Evolutionary conservation across 2,329 filamentous ascomycete genomes (phyloP).

Genomic region (Davidsoniella virescens): DNA sequence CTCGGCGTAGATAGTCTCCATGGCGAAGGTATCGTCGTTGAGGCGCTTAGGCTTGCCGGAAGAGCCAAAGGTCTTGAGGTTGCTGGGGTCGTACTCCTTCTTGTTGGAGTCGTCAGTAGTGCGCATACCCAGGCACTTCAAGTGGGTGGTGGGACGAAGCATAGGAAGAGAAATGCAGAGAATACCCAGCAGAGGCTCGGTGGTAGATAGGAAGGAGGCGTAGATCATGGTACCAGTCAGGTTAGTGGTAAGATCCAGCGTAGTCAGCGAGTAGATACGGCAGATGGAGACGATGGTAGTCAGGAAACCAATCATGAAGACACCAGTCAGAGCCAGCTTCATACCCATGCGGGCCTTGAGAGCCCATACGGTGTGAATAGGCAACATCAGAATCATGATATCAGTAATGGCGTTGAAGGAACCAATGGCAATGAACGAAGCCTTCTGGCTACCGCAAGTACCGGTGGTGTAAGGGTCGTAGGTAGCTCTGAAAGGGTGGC

Average conservation of each 20-base stretch:
- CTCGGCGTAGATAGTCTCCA: conserved; percentile 11
- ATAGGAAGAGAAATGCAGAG: conserved; percentile 16
- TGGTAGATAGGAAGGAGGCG: conserved; percentile 16
- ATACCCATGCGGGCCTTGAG: conserved; percentile 20
- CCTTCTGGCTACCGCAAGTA: conserved; percentile 22
- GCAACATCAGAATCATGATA: conserved; percentile 23
- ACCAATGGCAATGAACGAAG: conserved; percentile 24
- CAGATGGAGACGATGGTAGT: conserved; percentile 16
- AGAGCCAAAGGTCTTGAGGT: conserved; percentile 10
- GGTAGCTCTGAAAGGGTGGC: conserved; percentile 16
- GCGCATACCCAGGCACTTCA: conserved; percentile 8
- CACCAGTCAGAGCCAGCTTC: conserved; percentile 18
- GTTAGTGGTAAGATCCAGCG: conserved; percentile 16
- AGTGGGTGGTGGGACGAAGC: conserved; percentile 14
- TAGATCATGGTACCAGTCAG: conserved; percentile 16
- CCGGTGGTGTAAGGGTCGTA: conserved; percentile 18
- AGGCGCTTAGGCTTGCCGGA: conserved; percentile 8
- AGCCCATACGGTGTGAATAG: conserved; percentile 22
- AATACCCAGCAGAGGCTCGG: conserved; percentile 16
- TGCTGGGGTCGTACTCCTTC: not conserved
- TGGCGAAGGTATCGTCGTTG: conserved; percentile 7
- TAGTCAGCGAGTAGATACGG: conserved; percentile 16
- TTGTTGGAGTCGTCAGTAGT: conserved; percentile 6
- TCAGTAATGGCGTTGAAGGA: conserved; percentile 25
- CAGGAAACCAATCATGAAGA: conserved; percentile 19